Base-by-base conservation (phyloP, 208 protist species). In the Wallacemonas sp. region DNA sequence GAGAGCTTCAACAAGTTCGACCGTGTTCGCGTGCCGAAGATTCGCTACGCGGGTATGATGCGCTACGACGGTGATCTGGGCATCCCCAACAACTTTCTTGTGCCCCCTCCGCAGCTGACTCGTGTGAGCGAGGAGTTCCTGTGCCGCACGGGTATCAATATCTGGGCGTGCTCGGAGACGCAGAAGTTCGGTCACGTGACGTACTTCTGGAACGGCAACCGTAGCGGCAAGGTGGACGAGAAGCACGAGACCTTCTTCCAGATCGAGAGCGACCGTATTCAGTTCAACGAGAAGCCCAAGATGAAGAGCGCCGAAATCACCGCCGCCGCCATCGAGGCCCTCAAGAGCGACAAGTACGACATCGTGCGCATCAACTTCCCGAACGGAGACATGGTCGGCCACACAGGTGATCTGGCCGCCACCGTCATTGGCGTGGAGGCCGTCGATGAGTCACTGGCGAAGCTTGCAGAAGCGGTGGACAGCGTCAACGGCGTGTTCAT, bases 161-260 rank as follows among this genome's bases (percentile, higher is more conserved):
- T 95, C 45, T 98, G 93, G 55, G 96, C 94, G 62, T 91, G 92
- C 78, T 95, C 94, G 22, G 94, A 98, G 81, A 98, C 96, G 29
- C 95, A 98, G 75, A 98, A 98, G 92, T 98, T 97, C 68, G 94
- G 94, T 34, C 95, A 98, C 77, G 95, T 98, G 34, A 98, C 95
- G 3, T 98, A 97, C 90, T 98, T 98, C 76, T 98, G 91, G 91
- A 98, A 98, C 73, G 96, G 96, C 48, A 98, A 98, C 87, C 83
- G 92, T 69, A 93, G 81, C 59, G 96, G 93, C 55, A 95, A 97
- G 75, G 45, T 98, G 48, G 67, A 92, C 72, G 87, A 88, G 64
- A 45, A 79, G 61, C 78, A 85, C 54, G 95, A 98, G 78, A 92
- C 83, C 27, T 98, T 98, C 77, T 70, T 83, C 39, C 87, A 97